Evolutionary conservation across 495 filamentous ascomycete species (phyloP).

Genomic region (Hypomontagnella monticulosa): DNA sequence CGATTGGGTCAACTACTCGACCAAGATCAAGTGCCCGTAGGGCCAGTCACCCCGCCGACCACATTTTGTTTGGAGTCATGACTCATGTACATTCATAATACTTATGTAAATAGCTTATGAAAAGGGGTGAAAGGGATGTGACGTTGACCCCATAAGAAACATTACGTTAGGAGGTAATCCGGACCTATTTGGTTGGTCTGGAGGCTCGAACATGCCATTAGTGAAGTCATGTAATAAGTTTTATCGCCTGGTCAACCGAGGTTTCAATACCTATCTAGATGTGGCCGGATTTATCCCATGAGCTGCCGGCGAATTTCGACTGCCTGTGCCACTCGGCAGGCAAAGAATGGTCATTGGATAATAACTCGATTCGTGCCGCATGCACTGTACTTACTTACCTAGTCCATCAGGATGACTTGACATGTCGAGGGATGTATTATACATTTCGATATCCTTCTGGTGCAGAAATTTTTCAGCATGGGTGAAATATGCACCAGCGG

Average conservation of each 20-base stretch:
- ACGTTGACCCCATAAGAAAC: conserved; percentile 2
- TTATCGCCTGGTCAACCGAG: conserved; percentile 19
- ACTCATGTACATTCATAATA: conserved; percentile 13
- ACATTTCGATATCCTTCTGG: conserved; percentile 6
- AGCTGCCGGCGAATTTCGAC: conserved; percentile 13
- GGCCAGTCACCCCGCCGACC: conserved; percentile 31
- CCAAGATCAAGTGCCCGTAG: conserved; percentile 14
- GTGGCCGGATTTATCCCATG: conserved; percentile 2
- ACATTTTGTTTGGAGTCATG: conserved; percentile 12
- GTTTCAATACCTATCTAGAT: conserved; percentile 7
- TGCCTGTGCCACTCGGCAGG: conserved; percentile 16
- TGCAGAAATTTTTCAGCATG: conserved; percentile 8
- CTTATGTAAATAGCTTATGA: conserved; percentile 7
- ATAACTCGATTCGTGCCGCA: conserved; percentile 19
- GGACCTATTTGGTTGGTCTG: background rate
- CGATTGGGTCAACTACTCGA: conserved; percentile 20
- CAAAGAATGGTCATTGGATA: conserved; percentile 6
- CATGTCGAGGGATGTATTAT: background rate
- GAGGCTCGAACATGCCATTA: conserved; percentile 13
- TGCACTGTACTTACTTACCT: background rate
- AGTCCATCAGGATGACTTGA: conserved; percentile 6
- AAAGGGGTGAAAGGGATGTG: conserved; percentile 20
- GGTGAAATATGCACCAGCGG: conserved; percentile 7
- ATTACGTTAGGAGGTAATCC: no score
- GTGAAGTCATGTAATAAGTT: conserved; percentile 18